phyloP scores from a whole-genome alignment of 2,329 filamentous ascomycete genomes.

The Phaeosphaeria sp. region DNA sequence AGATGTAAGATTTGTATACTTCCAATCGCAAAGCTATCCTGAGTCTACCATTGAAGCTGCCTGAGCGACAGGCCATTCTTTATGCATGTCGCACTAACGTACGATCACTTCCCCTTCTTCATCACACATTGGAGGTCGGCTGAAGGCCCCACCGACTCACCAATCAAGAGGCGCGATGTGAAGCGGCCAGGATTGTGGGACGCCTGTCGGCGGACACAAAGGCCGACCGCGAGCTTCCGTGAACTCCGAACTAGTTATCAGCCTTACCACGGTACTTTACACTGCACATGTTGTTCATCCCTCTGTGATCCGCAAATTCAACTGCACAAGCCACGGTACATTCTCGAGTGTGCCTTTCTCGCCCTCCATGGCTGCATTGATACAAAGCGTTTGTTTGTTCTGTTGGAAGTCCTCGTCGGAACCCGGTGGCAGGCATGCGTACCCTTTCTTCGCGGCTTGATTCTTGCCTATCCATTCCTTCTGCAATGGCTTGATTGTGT shows the following conservation, averaged over 20 bases:
- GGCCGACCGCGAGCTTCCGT: constrained; percentile 10
- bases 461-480: constrained; percentile 32
- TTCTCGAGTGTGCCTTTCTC: constrained; percentile 54
- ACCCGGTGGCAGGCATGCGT: constrained; percentile 32
- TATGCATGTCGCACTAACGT: not conserved
- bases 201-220: constrained; percentile 10
- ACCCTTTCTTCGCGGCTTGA: constrained; percentile 27
- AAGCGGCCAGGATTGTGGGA: not conserved
- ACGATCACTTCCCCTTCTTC: not conserved
- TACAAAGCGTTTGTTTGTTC: constrained; percentile 58
- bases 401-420: constrained; percentile 25
- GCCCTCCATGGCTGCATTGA: constrained; percentile 63
- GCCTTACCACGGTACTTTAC: no score
- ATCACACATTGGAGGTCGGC: not conserved
- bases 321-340: constrained; percentile 61
- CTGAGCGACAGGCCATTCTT: not conserved
- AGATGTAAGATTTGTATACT: not conserved
- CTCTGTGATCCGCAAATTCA: constrained; percentile 45
- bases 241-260: not conserved
- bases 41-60: not conserved
- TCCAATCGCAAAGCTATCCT: not conserved
- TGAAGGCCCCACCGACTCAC: not conserved
- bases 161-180: constrained; percentile 6
- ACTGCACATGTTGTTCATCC: not conserved
- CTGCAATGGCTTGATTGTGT: constrained; percentile 14